Evolutionary conservation across 371 early-diverging fungal genomes (phyloP).

Genomic region (Blastocladiella emersonii): DNA sequence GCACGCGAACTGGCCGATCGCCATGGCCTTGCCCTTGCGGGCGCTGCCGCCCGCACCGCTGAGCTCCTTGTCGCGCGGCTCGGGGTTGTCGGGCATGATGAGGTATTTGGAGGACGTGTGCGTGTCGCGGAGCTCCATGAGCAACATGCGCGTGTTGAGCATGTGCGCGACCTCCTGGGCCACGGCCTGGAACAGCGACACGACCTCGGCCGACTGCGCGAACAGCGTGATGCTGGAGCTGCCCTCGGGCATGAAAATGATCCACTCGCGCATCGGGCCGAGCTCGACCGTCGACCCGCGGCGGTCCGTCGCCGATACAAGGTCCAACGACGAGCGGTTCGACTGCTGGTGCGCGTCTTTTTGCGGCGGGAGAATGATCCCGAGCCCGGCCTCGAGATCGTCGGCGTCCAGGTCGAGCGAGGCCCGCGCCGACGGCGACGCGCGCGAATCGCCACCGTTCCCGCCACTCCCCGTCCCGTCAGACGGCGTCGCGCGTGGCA

Average conservation of each 20-base stretch:
- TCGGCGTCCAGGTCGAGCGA: not conserved
- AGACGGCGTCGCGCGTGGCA: not conserved
- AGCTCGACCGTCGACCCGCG: too few species aligned
- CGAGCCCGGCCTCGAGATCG: not conserved
- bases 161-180: conserved; percentile 43
- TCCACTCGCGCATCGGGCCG: not conserved
- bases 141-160: conserved; percentile 49
- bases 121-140: conserved; percentile 47
- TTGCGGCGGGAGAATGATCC: not conserved
- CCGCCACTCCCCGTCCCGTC: too few species aligned
- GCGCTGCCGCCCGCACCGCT: too few species aligned
- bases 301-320: too few species aligned
- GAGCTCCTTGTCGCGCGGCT: not conserved
- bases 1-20: conserved; percentile 56
- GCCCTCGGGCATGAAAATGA: not conserved
- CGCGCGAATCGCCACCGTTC: not conserved
- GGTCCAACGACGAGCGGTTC: too few species aligned
- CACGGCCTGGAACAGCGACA: conserved; percentile 38
- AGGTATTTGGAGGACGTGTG: conserved; percentile 14
- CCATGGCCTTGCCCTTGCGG: conserved; percentile 17
- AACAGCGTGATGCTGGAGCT: not conserved
- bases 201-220: conserved; percentile 17
- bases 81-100: not conserved
- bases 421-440: not conserved
- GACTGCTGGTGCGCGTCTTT: too few species aligned